Conservation (phyloP, 192 early-diverging fungal genomes). For the Jimgerdemannia lactiflua region DNA sequence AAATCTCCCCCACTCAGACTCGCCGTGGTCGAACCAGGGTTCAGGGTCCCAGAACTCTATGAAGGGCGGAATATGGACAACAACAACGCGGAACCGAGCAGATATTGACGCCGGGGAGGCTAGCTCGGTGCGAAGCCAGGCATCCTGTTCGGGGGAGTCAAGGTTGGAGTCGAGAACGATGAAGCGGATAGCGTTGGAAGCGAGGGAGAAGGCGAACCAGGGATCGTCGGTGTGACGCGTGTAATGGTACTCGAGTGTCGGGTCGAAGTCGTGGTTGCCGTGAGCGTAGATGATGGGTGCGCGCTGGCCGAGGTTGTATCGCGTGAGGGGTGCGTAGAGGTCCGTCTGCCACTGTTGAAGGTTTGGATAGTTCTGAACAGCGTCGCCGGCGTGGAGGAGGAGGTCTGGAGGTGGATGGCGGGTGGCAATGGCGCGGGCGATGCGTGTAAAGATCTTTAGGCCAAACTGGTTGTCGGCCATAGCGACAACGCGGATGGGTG, state of each 20-base stretch:
- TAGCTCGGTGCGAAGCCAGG: slow-evolving; percentile 60
- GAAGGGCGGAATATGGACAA: slow-evolving; percentile 74
- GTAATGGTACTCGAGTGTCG: slow-evolving; percentile 35
- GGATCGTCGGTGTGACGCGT: slow-evolving; percentile 45
- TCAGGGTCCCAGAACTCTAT: slow-evolving; percentile 74
- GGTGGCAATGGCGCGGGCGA: slow-evolving; percentile 24
- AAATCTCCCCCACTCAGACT: slow-evolving; percentile 71
- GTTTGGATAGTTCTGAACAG: slow-evolving; percentile 53
- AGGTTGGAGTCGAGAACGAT: slow-evolving; percentile 71
- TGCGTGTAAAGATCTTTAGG: slow-evolving; percentile 31
- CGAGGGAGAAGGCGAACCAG: slow-evolving; percentile 56
- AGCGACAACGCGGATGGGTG: slow-evolving; percentile 34
- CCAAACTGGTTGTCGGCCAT: slow-evolving; percentile 51
- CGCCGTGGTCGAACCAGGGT: slow-evolving; percentile 61
- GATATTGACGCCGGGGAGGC: slow-evolving; percentile 43
- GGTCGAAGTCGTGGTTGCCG: slow-evolving; percentile 76
- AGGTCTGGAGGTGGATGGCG: slow-evolving; percentile 39
- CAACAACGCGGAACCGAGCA: slow-evolving; percentile 60
- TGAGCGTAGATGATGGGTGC: slow-evolving; percentile 67
- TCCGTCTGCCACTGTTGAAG: slow-evolving; percentile 72
- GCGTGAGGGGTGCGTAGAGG: slow-evolving; percentile 59
- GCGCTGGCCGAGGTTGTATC: slow-evolving; percentile 48
- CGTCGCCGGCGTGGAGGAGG: slow-evolving; percentile 70
- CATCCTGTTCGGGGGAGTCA: slow-evolving; percentile 54
- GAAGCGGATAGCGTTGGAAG: slow-evolving; percentile 48